Evolutionary conservation across 441 rosid species (phyloP).

Genomic region (Cnidoscolus chayamansa): DNA sequence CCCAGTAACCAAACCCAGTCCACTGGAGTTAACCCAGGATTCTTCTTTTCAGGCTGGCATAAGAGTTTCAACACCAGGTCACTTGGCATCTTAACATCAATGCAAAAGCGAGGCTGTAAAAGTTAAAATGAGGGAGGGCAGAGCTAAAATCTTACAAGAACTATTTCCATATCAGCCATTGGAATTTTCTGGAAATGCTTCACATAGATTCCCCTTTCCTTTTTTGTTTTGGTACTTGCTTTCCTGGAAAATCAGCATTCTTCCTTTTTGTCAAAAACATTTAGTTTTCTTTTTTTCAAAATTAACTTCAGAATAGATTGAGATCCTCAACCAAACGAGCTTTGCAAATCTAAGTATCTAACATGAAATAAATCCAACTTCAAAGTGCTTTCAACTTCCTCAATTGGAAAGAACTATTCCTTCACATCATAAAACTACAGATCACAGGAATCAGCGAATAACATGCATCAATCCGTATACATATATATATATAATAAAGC

Average conservation of each 20-base stretch:
- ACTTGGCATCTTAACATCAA: background rate
- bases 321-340: background rate
- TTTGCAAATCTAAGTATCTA: no score
- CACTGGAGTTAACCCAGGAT: constrained; percentile 89
- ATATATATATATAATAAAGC: no score
- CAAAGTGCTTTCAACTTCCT: background rate
- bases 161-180: constrained; percentile 98
- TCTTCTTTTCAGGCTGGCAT: constrained; percentile 88
- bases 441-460: constrained; percentile 2
- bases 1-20: constrained; percentile 86
- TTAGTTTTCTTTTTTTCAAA: background rate
- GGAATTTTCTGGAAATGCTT: constrained; percentile 96
- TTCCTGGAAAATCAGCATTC: constrained; percentile 46
- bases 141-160: constrained; percentile 58
- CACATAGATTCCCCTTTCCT: constrained; percentile 67
- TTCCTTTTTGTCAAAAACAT: constrained; percentile 13
- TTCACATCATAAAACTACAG: constrained; percentile 8
- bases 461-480: background rate
- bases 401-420: background rate
- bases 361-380: constrained; percentile 2
- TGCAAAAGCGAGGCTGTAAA: background rate
- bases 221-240: constrained; percentile 47
- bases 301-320: constrained; percentile 14
- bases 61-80: constrained; percentile 17
- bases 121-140: constrained; percentile 19